phyloP scores from a whole-genome alignment of 1,139 yeast species.

The Suhomyces atakaporum region DNA sequence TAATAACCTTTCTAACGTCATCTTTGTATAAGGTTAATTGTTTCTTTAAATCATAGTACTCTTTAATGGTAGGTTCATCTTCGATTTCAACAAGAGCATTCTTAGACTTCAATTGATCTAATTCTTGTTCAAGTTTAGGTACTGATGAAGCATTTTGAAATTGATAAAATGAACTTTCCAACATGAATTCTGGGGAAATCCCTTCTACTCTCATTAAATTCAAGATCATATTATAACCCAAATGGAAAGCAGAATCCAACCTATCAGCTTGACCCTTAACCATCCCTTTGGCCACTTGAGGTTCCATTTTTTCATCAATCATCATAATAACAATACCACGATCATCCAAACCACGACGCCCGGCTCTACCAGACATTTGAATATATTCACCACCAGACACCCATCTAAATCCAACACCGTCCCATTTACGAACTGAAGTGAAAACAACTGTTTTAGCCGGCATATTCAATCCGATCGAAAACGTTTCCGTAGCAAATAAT shows the following conservation, averaged over 20 bases:
- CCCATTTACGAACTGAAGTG: slow-evolving; percentile 97
- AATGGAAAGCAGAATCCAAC: slow-evolving; percentile 92
- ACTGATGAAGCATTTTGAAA: slow-evolving; percentile 92
- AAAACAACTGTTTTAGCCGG: slow-evolving; percentile 99
- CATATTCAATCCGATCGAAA: slow-evolving; percentile 96
- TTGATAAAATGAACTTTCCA: slow-evolving; percentile 90
- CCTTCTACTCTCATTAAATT: slow-evolving; percentile 97
- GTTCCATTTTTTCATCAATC: slow-evolving; percentile 99
- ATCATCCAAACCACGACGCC: slow-evolving; percentile 98
- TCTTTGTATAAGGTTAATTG: slow-evolving; percentile 69
- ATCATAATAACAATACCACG: slow-evolving; percentile 98
- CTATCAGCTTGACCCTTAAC: slow-evolving; percentile 98
- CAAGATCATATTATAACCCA: slow-evolving; percentile 95
- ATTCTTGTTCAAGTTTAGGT: slow-evolving; percentile 73
- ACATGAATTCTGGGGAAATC: slow-evolving; percentile 95
- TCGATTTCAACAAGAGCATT: slow-evolving; percentile 61
- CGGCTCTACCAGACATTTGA: slow-evolving; percentile 99
- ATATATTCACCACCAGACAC: slow-evolving; percentile 99
- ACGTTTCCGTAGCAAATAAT: slow-evolving; percentile 95
- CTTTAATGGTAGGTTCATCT: slow-evolving; percentile 72
- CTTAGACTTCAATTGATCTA: slow-evolving; percentile 53
- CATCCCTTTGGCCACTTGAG: slow-evolving; percentile 98
- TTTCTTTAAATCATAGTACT: slow-evolving; percentile 77
- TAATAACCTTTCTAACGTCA: slow-evolving; percentile 82
- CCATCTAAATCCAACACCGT: slow-evolving; percentile 96